A percentile compares a stretch with the other conserved stretches of the same genome.
Evolutionary conservation across 2,329 filamentous ascomycete species (phyloP).

Genomic region (Rhynchosporium graminicola): DNA sequence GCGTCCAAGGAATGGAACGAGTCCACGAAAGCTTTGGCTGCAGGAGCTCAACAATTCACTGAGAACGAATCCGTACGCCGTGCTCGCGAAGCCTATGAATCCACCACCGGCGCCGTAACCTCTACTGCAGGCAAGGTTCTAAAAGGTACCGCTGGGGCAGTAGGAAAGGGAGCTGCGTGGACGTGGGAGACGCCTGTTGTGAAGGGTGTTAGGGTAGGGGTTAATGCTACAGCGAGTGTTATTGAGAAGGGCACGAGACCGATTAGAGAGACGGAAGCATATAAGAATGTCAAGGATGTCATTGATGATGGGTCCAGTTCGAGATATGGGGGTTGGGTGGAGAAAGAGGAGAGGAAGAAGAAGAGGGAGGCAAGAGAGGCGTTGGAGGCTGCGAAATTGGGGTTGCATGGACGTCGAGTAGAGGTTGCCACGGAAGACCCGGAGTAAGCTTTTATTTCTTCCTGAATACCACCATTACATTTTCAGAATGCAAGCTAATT

Average conservation of each 20-base stretch:
- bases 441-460: conserved; percentile 60
- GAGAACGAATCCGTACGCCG: conserved; percentile 90
- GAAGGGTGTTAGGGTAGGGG: conserved; percentile 85
- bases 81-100: conserved; percentile 83
- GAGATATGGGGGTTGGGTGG: conserved; percentile 92
- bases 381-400: conserved; percentile 50
- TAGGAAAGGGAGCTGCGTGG: conserved; percentile 91
- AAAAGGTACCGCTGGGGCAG: conserved; percentile 80
- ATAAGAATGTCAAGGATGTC: conserved; percentile 90
- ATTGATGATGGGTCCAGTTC: conserved; percentile 97
- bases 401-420: conserved; percentile 44
- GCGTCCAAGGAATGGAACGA: conserved; percentile 99
- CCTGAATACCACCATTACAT: conserved; percentile 29
- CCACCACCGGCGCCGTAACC: conserved; percentile 80
- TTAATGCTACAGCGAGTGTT: conserved; percentile 80
- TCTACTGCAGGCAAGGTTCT: conserved; percentile 77
- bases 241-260: conserved; percentile 95
- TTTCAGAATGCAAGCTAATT: conserved; percentile 28
- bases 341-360: conserved; percentile 89
- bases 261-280: conserved; percentile 91
- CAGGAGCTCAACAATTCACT: conserved; percentile 84
- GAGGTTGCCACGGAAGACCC: conserved; percentile 80
- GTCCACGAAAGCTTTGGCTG: conserved; percentile 90
- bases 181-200: conserved; percentile 96
- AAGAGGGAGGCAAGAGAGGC: conserved; percentile 74